These are phyloP conservation scores for Centaurea solstitialis DNA, from an alignment of 129 eudicot species.

Conservation along the genomic window DNA sequence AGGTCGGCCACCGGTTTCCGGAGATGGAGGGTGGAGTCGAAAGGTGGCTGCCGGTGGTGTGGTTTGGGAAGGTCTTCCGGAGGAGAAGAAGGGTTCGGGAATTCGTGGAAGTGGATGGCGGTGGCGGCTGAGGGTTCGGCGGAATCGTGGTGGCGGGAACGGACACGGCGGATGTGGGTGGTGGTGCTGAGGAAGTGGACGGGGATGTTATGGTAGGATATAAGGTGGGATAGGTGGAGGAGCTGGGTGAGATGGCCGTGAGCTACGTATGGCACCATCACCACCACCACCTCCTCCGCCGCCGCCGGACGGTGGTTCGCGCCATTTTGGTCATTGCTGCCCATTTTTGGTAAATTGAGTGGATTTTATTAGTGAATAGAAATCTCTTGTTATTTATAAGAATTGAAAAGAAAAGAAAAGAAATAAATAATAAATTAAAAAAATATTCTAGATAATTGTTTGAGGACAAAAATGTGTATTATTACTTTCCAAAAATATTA, in stretches of 20 bases:
- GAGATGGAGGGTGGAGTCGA: constrained; percentile 40
- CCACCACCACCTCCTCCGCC: constrained; percentile 34
- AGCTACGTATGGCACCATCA: constrained; percentile 67
- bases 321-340: not conserved
- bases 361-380: too few relatives aligned
- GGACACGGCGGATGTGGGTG: constrained; percentile 61
- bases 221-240: constrained; percentile 62
- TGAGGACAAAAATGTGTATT: too few relatives aligned
- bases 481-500: too few relatives aligned
- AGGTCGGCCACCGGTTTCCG: constrained; percentile 44
- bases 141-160: constrained; percentile 43
- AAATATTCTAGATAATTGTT: too few relatives aligned
- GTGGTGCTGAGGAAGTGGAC: constrained; percentile 58
- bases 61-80: constrained; percentile 47
- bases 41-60: constrained; percentile 47
- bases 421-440: too few relatives aligned
- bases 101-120: constrained; percentile 52
- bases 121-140: not conserved
- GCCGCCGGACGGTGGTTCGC: not conserved
- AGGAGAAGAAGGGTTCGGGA: constrained; percentile 39
- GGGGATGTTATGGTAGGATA: constrained; percentile 64
- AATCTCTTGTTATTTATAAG: too few relatives aligned
- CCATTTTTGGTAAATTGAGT: not conserved
- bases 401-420: too few relatives aligned
- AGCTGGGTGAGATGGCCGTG: constrained; percentile 91